A percentile compares a stretch with the other conserved stretches of the same genome.
These are phyloP conservation scores for Aspergillus sp. DNA, from an alignment of 2,329 filamentous ascomycete genomes.

Conservation along the genomic window DNA sequence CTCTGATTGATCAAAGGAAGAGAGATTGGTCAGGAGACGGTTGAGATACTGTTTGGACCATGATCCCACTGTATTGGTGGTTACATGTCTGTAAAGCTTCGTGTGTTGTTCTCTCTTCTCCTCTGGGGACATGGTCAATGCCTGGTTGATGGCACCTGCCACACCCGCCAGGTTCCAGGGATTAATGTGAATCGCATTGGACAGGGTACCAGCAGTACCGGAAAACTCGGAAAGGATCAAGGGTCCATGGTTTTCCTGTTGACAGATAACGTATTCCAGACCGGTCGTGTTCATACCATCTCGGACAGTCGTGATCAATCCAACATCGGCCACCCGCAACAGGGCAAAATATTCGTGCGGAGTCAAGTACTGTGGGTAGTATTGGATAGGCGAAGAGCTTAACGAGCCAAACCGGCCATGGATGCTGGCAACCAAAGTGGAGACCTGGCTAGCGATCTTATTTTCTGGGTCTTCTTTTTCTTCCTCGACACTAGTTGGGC, in stretches of 20 bases:
- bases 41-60: slow-evolving; percentile 79
- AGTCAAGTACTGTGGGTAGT: slow-evolving; percentile 87
- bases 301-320: slow-evolving; percentile 87
- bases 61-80: slow-evolving; percentile 73
- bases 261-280: slow-evolving; percentile 88
- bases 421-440: slow-evolving; percentile 83
- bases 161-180: slow-evolving; percentile 87
- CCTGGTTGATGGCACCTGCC: slow-evolving; percentile 73
- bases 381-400: slow-evolving; percentile 82
- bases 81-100: slow-evolving; percentile 75
- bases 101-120: slow-evolving; percentile 63
- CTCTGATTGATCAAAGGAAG: slow-evolving; percentile 65
- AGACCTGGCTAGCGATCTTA: slow-evolving; percentile 81
- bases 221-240: slow-evolving; percentile 96
- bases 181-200: slow-evolving; percentile 89
- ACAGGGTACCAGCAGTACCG: slow-evolving; percentile 79
- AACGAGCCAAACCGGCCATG: slow-evolving; percentile 85
- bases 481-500: slow-evolving; percentile 72
- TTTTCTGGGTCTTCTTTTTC: slow-evolving; percentile 69
- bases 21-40: slow-evolving; percentile 71
- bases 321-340: slow-evolving; percentile 82
- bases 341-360: slow-evolving; percentile 91
- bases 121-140: slow-evolving; percentile 65
- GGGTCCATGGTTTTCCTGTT: slow-evolving; percentile 77
- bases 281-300: slow-evolving; percentile 98